These are phyloP conservation scores for Senna tora DNA, from an alignment of 306 rosid genomes.

Conservation along the genomic window DNA sequence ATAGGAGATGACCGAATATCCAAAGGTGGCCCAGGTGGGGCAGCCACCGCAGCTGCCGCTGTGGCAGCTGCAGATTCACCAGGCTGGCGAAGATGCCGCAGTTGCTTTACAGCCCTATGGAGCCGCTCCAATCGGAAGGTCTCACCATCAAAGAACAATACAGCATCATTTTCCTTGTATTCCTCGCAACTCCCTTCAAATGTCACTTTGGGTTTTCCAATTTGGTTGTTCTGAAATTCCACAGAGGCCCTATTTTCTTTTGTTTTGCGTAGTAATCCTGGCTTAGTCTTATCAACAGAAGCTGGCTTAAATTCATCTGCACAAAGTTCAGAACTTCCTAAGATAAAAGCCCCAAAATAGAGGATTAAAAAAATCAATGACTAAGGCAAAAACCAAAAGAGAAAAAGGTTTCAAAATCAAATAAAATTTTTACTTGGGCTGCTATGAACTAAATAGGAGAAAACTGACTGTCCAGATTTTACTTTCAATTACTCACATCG, in stretches of 20 bases:
- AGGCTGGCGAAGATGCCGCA: conserved; percentile 76
- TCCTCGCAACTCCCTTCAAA: conserved; percentile 91
- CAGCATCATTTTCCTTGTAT: conserved; percentile 82
- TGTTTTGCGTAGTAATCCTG: conserved; percentile 73
- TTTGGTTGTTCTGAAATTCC: conserved; percentile 87
- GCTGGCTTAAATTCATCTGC: conserved; percentile 93
- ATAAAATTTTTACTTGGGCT: background rate
- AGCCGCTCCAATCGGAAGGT: conserved; percentile 77
- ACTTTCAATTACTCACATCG: conserved; percentile 62
- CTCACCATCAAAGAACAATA: conserved; percentile 83
- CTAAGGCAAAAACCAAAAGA: background rate
- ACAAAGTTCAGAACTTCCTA: conserved; percentile 33
- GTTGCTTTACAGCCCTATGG: conserved; percentile 82
- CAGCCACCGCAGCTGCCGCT: conserved; percentile 36
- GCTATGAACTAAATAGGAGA: conserved; percentile 18
- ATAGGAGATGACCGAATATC: conserved; percentile 77
- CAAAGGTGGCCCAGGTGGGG: conserved; percentile 48
- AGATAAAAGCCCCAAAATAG: conserved; percentile 14
- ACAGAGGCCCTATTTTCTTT: conserved; percentile 84
- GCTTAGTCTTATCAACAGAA: conserved; percentile 79
- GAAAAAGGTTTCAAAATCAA: conserved; percentile 4
- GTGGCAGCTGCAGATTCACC: conserved; percentile 71
- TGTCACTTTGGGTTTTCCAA: conserved; percentile 87
- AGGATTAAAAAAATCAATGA: background rate
- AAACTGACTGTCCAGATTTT: conserved; percentile 11